Conservation (phyloP, 495 filamentous ascomycete species). For the Xylaria longipes region DNA sequence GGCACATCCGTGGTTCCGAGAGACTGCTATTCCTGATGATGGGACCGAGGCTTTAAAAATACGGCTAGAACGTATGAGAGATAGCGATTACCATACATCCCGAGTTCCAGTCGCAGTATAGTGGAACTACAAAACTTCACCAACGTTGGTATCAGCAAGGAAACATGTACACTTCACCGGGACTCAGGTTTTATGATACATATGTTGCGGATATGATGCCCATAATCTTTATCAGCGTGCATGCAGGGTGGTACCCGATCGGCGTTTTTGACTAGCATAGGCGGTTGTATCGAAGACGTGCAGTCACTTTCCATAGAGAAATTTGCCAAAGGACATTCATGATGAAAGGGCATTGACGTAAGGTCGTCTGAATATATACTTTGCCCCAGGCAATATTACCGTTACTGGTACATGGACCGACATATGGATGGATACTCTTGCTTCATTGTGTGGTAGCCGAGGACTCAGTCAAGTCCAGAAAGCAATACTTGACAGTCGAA, state of each 20-base stretch:
- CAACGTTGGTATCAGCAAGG: slow-evolving; percentile 30
- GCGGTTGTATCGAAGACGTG: slow-evolving; percentile 38
- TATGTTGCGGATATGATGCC: slow-evolving; percentile 13
- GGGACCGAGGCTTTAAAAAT: slow-evolving; percentile 91
- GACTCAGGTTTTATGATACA: slow-evolving; percentile 26
- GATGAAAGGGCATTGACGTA: slow-evolving; percentile 35
- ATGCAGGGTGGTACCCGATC: slow-evolving; percentile 20
- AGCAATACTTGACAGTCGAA: background rate
- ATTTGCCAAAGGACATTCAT: slow-evolving; percentile 33
- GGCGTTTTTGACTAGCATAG: slow-evolving; percentile 22
- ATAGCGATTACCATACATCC: slow-evolving; percentile 35
- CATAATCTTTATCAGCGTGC: slow-evolving; percentile 20
- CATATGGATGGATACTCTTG: background rate
- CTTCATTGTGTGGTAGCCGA: background rate
- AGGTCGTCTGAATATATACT: slow-evolving; percentile 41
- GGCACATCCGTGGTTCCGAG: slow-evolving; percentile 93
- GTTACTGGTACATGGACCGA: slow-evolving; percentile 3
- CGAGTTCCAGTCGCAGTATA: slow-evolving; percentile 32
- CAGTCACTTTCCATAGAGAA: slow-evolving; percentile 40
- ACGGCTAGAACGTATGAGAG: slow-evolving; percentile 57
- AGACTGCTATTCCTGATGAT: slow-evolving; percentile 79
- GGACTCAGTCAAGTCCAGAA: background rate
- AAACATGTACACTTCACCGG: slow-evolving; percentile 39
- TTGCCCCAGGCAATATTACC: slow-evolving; percentile 12
- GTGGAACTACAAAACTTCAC: slow-evolving; percentile 17